phyloP scores from a whole-genome alignment of 1,284 basidiomycete genomes.

The Rhodotorula glutinis region DNA sequence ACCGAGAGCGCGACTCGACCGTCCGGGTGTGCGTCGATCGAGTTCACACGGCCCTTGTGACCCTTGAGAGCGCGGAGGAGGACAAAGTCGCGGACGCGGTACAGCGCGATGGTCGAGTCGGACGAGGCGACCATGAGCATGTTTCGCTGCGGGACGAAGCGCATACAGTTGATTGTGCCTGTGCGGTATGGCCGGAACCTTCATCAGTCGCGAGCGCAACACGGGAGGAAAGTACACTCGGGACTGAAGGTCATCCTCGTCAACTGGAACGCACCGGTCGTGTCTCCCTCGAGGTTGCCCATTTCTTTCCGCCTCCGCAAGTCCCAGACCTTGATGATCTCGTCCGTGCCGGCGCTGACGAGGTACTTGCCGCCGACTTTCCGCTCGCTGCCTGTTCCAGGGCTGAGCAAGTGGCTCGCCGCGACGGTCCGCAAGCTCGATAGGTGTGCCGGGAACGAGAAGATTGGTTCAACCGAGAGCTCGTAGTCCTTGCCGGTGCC shows the following conservation, averaged over 20 bases:
- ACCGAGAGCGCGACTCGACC: constrained; percentile 87
- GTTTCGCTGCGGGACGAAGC: constrained; percentile 83
- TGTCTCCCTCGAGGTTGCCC: constrained; percentile 61
- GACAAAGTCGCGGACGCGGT: constrained; percentile 90
- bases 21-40: constrained; percentile 83
- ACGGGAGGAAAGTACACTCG: too few relatives aligned
- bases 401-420: constrained; percentile 54
- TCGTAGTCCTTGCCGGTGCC: constrained; percentile 4
- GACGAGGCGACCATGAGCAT: constrained; percentile 78
- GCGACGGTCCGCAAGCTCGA: constrained; percentile 87
- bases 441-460: constrained; percentile 95
- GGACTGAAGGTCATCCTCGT: neutral
- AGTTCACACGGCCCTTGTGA: constrained; percentile 88
- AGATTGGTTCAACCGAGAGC: constrained; percentile 67
- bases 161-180: constrained; percentile 87
- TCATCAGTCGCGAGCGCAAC: too few relatives aligned
- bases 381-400: constrained; percentile 50
- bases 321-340: constrained; percentile 98
- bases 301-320: constrained; percentile 83
- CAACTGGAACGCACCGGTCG: constrained; percentile 56
- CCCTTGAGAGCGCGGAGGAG: constrained; percentile 83
- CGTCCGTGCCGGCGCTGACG: constrained; percentile 89
- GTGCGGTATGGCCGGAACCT: neutral
- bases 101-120: constrained; percentile 70
- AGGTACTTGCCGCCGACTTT: constrained; percentile 83